Percentiles rank a stretch among this genome's conserved stretches.
These are phyloP conservation scores for Apiospora aurea DNA, from an alignment of 2,329 filamentous ascomycete genomes.

Conservation along the genomic window DNA sequence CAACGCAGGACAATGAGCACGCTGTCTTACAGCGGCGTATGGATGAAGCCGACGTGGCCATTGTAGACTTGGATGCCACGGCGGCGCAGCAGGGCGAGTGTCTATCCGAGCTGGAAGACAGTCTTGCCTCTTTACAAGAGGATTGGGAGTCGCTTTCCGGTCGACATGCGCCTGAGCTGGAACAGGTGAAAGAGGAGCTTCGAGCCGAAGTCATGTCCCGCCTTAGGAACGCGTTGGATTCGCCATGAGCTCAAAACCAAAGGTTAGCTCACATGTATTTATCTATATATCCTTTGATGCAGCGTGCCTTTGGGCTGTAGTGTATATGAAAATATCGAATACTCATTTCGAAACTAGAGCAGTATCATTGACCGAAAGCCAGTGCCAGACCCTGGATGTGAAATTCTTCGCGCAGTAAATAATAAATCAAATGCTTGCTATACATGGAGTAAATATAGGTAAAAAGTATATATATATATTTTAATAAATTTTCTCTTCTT, in stretches of 20 bases:
- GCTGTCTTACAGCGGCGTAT: slow-evolving; percentile 20
- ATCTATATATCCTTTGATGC: too few relatives aligned
- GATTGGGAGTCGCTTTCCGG: slow-evolving; percentile 11
- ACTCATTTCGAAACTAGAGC: too few relatives aligned
- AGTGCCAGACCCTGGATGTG: too few relatives aligned
- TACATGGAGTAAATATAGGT: too few relatives aligned
- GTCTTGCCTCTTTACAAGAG: slow-evolving; percentile 19
- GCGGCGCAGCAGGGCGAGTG: slow-evolving; percentile 23
- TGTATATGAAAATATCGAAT: too few relatives aligned
- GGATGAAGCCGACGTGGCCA: slow-evolving; percentile 23
- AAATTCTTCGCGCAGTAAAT: too few relatives aligned
- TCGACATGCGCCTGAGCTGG: slow-evolving; percentile 24
- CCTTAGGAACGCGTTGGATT: slow-evolving; percentile 26
- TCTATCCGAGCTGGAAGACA: slow-evolving; percentile 22
- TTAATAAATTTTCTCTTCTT: too few relatives aligned
- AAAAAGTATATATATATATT: too few relatives aligned
- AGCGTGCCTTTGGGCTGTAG: too few relatives aligned
- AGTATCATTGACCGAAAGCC: too few relatives aligned
- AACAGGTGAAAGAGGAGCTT: slow-evolving; percentile 24
- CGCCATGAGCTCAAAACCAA: neutral
- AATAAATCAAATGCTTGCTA: too few relatives aligned
- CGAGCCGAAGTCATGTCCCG: slow-evolving; percentile 23
- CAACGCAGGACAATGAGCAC: slow-evolving; percentile 19
- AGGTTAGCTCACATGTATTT: too few relatives aligned
- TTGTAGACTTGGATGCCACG: slow-evolving; percentile 25